These are phyloP conservation scores for Hypoxylon sp. DNA, from an alignment of 2,329 filamentous ascomycete species.

Conservation along the genomic window DNA sequence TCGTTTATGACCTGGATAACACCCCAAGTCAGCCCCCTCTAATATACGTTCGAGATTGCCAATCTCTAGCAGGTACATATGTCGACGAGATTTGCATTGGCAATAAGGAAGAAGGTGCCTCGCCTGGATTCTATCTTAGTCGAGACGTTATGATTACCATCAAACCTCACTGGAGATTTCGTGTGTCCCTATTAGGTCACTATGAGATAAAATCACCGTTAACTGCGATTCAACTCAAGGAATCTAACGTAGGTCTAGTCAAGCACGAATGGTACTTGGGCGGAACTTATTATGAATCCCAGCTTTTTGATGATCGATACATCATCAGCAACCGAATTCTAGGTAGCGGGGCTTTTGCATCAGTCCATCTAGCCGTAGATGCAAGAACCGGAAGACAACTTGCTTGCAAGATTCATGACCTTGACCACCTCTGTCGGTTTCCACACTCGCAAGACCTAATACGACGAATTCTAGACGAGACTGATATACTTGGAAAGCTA, in stretches of 20 bases:
- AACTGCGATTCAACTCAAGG: slow-evolving; percentile 51
- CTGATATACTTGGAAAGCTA: slow-evolving; percentile 65
- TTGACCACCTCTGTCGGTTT: slow-evolving; percentile 54
- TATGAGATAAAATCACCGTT: slow-evolving; percentile 32
- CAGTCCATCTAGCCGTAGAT: slow-evolving; percentile 68
- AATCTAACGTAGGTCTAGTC: slow-evolving; percentile 52
- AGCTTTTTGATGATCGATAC: slow-evolving; percentile 64
- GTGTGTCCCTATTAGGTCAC: slow-evolving; percentile 50
- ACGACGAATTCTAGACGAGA: slow-evolving; percentile 61
- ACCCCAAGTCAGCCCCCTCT: slow-evolving; percentile 53
- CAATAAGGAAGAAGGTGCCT: slow-evolving; percentile 50
- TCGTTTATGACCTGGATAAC: slow-evolving; percentile 61
- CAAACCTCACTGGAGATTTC: slow-evolving; percentile 55
- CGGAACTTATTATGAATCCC: slow-evolving; percentile 33
- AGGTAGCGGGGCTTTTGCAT: slow-evolving; percentile 66
- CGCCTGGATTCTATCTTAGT: slow-evolving; percentile 62
- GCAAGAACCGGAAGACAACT: slow-evolving; percentile 68
- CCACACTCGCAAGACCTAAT: slow-evolving; percentile 46
- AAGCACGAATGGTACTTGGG: slow-evolving; percentile 5
- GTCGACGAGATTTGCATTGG: slow-evolving; percentile 64
- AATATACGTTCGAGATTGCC: slow-evolving; percentile 69
- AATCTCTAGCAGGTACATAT: slow-evolving; percentile 67
- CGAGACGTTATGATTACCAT: slow-evolving; percentile 64
- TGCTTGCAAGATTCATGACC: slow-evolving; percentile 75
- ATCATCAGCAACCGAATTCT: slow-evolving; percentile 63